Evolutionary conservation across 176 grass and related monocot species (phyloP).

Genomic region (Rhipidocladum racemiflorum): DNA sequence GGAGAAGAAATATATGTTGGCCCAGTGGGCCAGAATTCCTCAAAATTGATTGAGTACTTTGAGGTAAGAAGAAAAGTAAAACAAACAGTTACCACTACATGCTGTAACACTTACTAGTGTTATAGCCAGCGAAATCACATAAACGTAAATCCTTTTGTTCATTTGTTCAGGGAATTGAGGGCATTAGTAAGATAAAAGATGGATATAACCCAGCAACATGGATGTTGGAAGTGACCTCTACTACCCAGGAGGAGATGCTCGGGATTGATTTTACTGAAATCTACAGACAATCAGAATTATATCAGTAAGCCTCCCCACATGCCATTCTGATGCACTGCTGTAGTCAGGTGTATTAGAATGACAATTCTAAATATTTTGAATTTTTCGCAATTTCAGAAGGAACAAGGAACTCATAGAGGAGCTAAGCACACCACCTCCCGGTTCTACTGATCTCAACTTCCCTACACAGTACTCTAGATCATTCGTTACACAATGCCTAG

Average conservation of each 20-base stretch:
- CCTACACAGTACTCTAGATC: slow-evolving; percentile 63
- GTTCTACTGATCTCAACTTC: slow-evolving; percentile 67
- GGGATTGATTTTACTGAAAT: slow-evolving; percentile 58
- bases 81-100: neutral
- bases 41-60: slow-evolving; percentile 80
- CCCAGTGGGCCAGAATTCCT: slow-evolving; percentile 75
- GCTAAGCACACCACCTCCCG: slow-evolving; percentile 52
- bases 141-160: too few relatives aligned
- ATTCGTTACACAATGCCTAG: slow-evolving; percentile 59
- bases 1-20: slow-evolving; percentile 96
- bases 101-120: slow-evolving; percentile 1
- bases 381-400: slow-evolving; percentile 52
- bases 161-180: slow-evolving; percentile 58
- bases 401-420: slow-evolving; percentile 74
- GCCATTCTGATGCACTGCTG: slow-evolving; percentile 9
- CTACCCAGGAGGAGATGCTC: slow-evolving; percentile 65
- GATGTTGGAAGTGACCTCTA: slow-evolving; percentile 79
- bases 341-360: neutral
- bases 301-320: slow-evolving; percentile 49
- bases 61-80: slow-evolving; percentile 54
- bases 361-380: neutral
- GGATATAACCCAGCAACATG: slow-evolving; percentile 91
- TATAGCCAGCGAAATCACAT: too few relatives aligned
- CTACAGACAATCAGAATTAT: slow-evolving; percentile 64
- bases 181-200: slow-evolving; percentile 59